Base-by-base conservation (phyloP, 23 red algal species). In the Gracilaria vermiculophylla region DNA sequence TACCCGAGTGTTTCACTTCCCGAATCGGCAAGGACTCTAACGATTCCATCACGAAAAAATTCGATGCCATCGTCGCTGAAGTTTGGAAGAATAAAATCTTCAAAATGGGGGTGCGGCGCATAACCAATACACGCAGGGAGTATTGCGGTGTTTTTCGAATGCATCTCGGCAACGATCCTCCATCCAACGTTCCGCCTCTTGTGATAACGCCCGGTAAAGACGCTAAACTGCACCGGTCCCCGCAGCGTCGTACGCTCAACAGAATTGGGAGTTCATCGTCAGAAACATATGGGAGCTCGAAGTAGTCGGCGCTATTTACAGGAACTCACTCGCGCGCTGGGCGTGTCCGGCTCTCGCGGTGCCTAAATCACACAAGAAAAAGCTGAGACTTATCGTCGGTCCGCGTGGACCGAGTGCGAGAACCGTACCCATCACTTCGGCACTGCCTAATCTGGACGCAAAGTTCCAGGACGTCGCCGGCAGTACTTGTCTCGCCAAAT, bases 401-500 rank as follows among this genome's bases (percentile, higher is more conserved):
- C 57, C 64, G 19, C 1, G 78, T 21, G 78, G 78, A 7, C 53
- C 57, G 9, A 65, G 64, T 36, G 9, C 0, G 10, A 41, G 78
- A 1, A 32, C 52, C 12, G 27, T 82, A 24, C 53, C 78, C 14
- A 64, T 62, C 5, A 52, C 62, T 6, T 82, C 53, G 25, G 78
- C 52, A 17, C 62, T 82, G 53, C 21, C 78, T 34, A 52, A 82
- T 37, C 36, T 82, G 29, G 78, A 62, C 32, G 62, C 52, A 15
- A 82, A 82, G 24, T 82, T 82, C 29, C 53, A 64, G 57, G 78
- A 64, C 31, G 20, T 62, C 32, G 17, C 52, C 14, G 78, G 78
- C 0, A 82, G 78, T 28, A 61, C 52, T 45, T 62, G 57, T 39
- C 64, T 61, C 25, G 78, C n/a, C 78, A 34, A 82, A 62, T 7